Conservation (phyloP, 2,329 filamentous ascomycete genomes). For the Cercospora janseana region DNA sequence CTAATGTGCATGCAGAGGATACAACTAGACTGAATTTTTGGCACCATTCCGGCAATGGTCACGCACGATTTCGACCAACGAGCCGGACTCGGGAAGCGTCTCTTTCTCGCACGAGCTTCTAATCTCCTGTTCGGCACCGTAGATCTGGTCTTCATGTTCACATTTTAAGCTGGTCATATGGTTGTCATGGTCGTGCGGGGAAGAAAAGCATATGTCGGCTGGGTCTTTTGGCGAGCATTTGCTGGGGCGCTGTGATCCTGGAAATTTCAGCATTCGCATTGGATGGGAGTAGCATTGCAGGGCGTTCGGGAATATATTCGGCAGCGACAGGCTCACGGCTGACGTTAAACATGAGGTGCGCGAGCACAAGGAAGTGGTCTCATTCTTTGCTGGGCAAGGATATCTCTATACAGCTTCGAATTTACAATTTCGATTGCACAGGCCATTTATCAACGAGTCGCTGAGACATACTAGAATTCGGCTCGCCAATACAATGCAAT, state of each 20-base stretch:
- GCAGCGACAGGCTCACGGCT: too few relatives aligned
- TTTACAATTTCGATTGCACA: conserved; percentile 10
- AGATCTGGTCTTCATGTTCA: neutral
- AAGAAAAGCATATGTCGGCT: neutral
- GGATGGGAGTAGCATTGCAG: conserved; percentile 12
- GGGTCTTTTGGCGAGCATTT: neutral
- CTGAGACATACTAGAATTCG: neutral
- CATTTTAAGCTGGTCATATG: neutral
- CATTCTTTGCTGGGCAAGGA: neutral
- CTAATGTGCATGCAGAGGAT: conserved; percentile 27
- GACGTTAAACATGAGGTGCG: neutral
- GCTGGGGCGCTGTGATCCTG: neutral
- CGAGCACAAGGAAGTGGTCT: neutral
- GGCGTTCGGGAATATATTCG: conserved; percentile 10
- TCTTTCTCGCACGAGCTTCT: neutral
- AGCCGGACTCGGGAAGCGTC: conserved; percentile 22
- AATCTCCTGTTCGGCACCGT: neutral
- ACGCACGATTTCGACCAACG: neutral
- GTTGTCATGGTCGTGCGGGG: neutral
- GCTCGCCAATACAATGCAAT: neutral
- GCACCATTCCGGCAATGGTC: conserved; percentile 13
- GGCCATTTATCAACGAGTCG: neutral
- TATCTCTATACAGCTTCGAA: neutral
- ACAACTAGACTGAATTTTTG: conserved; percentile 21
- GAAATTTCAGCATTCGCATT: neutral